Evolutionary conservation across 345 rosid species (phyloP), one percentile per base, ranked within the genome.

Genomic region (Boechera retrofracta): DNA sequence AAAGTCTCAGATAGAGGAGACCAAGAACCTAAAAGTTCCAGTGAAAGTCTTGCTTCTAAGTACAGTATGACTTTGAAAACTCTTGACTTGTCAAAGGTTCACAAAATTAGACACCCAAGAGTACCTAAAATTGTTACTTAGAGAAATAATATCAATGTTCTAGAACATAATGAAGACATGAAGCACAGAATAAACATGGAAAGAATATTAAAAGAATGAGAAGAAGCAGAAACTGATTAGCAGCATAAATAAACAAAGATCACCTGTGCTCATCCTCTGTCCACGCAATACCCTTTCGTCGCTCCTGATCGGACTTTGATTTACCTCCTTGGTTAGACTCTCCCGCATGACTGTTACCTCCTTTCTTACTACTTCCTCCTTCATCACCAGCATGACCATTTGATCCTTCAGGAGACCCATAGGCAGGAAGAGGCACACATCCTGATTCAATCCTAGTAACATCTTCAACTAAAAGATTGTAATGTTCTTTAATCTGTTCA

Each of bases 231-330:
- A 73, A 73, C 31, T n/a, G 74, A 52, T 31, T 72, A 51, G 69
- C 2, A 75, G 51, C 15, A 38, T 18, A 67, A 28, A 12, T 49
- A 73, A 64, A 56, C 69, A 31, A 80, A 69, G 44, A 44, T 86
- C 69, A 92, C 97, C 95, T 86, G 86, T 91, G 97, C 49, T 95
- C 99, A 47, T 92, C 98, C 83, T 92, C 99, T 2, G 99, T 89
- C 99, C 99, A 95, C 47, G 98, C 97, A 83, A 89, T 89, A 66
- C 99, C 98, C 81, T 92, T 95, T 18, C 99, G 88, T 4, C 97
- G 91, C 79, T 95, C 99, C 84, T 92, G 98, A 80, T 92, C 99
- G 24, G 93, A 77, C 77, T 89, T 91, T n/a, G 94, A 87, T 84
- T 91, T 95, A 76, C 83, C 86, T 64, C 89, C 97, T 41, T 92